These are phyloP conservation scores for Cucurbita moschata DNA, from an alignment of 306 rosid genomes.

Conservation along the genomic window DNA sequence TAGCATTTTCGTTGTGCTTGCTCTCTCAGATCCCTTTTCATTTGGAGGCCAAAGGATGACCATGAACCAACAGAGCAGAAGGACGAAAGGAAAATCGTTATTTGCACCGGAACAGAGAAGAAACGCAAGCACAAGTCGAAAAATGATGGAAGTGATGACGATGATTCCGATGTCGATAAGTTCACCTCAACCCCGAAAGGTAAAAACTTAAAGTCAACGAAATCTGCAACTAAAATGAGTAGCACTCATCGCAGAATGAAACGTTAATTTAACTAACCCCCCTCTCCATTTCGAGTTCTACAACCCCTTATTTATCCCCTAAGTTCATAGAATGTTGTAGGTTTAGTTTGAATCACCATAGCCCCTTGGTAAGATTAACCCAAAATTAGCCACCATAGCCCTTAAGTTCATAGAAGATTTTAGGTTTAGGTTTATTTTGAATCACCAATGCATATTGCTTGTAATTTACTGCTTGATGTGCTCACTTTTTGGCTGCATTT, in stretches of 20 bases:
- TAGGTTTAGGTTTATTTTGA: too few species aligned
- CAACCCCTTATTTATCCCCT: not conserved
- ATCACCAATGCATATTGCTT: not conserved
- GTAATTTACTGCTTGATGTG: not conserved
- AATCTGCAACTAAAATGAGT: constrained; percentile 14
- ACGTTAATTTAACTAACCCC: not conserved
- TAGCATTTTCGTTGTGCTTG: not conserved
- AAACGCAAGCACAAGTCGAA: constrained; percentile 39
- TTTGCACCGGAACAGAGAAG: constrained; percentile 29
- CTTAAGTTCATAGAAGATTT: too few species aligned
- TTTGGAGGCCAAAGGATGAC: constrained; percentile 75
- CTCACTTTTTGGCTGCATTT: not conserved
- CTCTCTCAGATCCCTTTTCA: constrained; percentile 57
- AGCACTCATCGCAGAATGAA: constrained; percentile 19
- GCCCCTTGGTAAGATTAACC: not conserved
- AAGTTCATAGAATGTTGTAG: not conserved
- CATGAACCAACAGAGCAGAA: constrained; percentile 37
- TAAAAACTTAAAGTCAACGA: constrained; percentile 27
- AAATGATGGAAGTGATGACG: constrained; percentile 20
- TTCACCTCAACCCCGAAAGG: constrained; percentile 29
- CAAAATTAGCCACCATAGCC: not conserved
- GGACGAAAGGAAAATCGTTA: constrained; percentile 38
- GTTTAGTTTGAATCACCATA: not conserved
- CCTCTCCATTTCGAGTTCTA: not conserved
- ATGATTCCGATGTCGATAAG: constrained; percentile 47